Conservation (phyloP, 2,329 filamentous ascomycete species). For the Orbilia blumenaviensis region DNA sequence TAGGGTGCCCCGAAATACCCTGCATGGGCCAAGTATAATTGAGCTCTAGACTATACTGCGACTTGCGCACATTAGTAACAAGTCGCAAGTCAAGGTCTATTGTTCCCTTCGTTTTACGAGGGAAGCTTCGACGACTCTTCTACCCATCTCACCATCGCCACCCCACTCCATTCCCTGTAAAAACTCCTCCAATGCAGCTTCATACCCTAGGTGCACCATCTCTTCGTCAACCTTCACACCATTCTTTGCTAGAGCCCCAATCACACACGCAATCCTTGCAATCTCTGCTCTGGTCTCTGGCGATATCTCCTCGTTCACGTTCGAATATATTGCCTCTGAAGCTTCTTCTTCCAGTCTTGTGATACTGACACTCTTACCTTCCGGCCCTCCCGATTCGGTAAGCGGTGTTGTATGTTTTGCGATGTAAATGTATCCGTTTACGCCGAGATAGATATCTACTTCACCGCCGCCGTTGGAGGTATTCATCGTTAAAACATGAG, state of each 20-base stretch:
- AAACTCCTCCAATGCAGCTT: constrained; percentile 74
- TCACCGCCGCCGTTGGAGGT: constrained; percentile 69
- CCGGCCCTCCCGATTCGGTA: constrained; percentile 61
- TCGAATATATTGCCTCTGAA: constrained; percentile 86
- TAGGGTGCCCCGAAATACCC: too few species aligned
- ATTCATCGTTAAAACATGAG: constrained; percentile 87
- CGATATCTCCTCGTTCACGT: constrained; percentile 87
- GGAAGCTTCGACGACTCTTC: constrained; percentile 59
- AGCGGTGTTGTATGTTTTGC: constrained; percentile 73
- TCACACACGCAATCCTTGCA: constrained; percentile 79
- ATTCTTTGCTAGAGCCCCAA: constrained; percentile 82
- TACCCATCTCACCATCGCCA: constrained; percentile 58
- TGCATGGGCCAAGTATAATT: too few species aligned
- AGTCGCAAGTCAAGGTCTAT: background rate
- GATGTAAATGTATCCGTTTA: constrained; percentile 98
- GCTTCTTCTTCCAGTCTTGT: constrained; percentile 89
- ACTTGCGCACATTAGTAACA: background rate
- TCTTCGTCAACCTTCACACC: constrained; percentile 89
- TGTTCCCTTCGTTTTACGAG: constrained; percentile 46
- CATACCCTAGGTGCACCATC: constrained; percentile 82
- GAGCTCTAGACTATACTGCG: too few species aligned
- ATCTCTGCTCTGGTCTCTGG: constrained; percentile 85
- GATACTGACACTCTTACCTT: constrained; percentile 69
- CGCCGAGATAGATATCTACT: constrained; percentile 87
- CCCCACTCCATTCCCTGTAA: constrained; percentile 56